phyloP scores from a whole-genome alignment of 345 rosid genomes.

The Moringa oleifera region DNA sequence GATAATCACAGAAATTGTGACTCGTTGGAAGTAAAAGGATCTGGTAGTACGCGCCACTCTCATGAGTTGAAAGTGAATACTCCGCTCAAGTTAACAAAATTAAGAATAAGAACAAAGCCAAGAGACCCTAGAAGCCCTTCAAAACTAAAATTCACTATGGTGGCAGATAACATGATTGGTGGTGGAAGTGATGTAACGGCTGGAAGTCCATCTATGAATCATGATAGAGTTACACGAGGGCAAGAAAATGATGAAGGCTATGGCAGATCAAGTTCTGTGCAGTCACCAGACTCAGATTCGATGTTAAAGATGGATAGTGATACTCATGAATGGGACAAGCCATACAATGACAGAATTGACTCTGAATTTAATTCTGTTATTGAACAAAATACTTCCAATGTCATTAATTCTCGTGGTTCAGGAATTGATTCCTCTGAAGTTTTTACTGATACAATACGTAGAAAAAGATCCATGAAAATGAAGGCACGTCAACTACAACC shows the following conservation, averaged over 20 bases:
- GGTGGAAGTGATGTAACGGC: constrained; percentile 25
- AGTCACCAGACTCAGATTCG: no score
- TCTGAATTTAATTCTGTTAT: constrained; percentile 22
- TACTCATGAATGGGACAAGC: constrained; percentile 16
- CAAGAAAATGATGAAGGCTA: constrained; percentile 11
- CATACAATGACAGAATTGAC: constrained; percentile 17
- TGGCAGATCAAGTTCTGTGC: constrained; percentile 26
- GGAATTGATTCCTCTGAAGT: constrained; percentile 31
- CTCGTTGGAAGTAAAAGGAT: constrained; percentile 14
- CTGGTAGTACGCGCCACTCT: constrained; percentile 24
- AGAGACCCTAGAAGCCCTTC: constrained; percentile 31
- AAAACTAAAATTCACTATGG: constrained; percentile 29
- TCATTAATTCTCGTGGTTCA: constrained; percentile 23
- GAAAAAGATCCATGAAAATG: constrained; percentile 66
- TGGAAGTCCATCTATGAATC: constrained; percentile 24
- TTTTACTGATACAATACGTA: constrained; percentile 41
- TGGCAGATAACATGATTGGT: constrained; percentile 28
- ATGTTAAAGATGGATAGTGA: no score
- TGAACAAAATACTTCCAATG: constrained; percentile 23
- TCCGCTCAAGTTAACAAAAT: constrained; percentile 40
- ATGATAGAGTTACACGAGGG: constrained; percentile 14
- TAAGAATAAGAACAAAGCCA: constrained; percentile 53
- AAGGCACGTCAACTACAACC: constrained; percentile 38
- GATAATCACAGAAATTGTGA: constrained; percentile 11
- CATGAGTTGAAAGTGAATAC: constrained; percentile 34